Evolutionary conservation across 1,284 basidiomycete genomes (phyloP).

Genomic region (Microbotryum lychnidis-dioicae): DNA sequence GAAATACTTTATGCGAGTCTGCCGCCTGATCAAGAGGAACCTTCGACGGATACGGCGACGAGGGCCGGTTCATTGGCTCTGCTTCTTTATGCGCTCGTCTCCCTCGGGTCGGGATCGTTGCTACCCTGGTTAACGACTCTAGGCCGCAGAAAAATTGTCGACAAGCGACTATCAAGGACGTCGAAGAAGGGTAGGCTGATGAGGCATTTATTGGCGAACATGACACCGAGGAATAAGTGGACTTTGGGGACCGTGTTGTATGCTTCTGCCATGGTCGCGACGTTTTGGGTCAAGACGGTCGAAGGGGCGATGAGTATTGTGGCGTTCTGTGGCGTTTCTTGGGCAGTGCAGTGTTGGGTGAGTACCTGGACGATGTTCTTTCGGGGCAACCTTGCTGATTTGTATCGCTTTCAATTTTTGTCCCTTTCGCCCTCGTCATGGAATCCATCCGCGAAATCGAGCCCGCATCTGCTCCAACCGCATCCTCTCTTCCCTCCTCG

Average conservation of each 20-base stretch:
- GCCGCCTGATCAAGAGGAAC: constrained; percentile 45
- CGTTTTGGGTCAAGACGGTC: constrained; percentile 72
- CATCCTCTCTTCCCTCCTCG: not conserved
- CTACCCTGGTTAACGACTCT: constrained; percentile 63
- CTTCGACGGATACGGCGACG: constrained; percentile 61
- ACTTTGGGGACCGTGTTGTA: constrained; percentile 66
- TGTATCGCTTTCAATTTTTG: constrained; percentile 3
- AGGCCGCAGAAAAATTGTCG: constrained; percentile 5
- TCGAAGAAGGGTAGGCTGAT: constrained; percentile 29
- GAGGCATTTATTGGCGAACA: constrained; percentile 38
- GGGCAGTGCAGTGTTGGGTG: constrained; percentile 82
- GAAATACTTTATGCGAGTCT: constrained; percentile 23
- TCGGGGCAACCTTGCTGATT: not conserved
- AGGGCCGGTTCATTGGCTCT: constrained; percentile 75
- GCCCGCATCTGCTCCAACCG: not conserved
- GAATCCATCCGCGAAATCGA: constrained; percentile 32
- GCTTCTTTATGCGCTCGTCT: constrained; percentile 64
- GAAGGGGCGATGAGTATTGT: constrained; percentile 67
- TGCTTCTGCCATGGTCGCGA: constrained; percentile 64
- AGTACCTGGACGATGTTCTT: not conserved
- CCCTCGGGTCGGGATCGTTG: constrained; percentile 59
- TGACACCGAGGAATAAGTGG: constrained; percentile 86
- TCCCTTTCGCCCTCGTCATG: constrained; percentile 36
- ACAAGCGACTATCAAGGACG: constrained; percentile 19
- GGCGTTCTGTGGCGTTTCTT: constrained; percentile 76